Base-by-base conservation (phyloP, 148 eudicot species). In the Limonium bicolor region DNA sequence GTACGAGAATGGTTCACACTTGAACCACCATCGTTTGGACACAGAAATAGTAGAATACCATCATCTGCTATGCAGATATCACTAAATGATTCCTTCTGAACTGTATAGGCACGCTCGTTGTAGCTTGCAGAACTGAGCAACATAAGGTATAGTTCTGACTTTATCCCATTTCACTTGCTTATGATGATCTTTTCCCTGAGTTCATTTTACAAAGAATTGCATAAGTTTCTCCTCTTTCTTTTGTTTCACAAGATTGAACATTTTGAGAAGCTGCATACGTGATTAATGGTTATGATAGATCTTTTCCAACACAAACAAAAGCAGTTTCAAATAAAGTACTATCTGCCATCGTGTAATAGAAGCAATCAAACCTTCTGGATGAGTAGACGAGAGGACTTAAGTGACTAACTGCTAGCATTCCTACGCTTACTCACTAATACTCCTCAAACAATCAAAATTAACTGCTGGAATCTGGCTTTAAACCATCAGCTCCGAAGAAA, bases 321-420 rank as follows among this genome's bases (percentile, higher is more conserved):
- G 7, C 16, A 13, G 29, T 25, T 38, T 44, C 20, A 24, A 28
- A 32, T 14, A n/a, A 25, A 49, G 53, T 56, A 9, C 53, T n/a
- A n/a, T n/a, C n/a, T n/a, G n/a, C n/a, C n/a, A n/a, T n/a, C n/a
- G n/a, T n/a, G n/a, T n/a, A n/a, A n/a, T n/a, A n/a, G n/a, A n/a
- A n/a, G n/a, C n/a, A n/a, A 36, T 29, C 12, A 48, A 16, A 87
- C 96, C 96, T 87, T 73, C 50, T 18, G 39, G 50, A 47, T 44
- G 56, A 30, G 64, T 66, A 60, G 47, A 51, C 62, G 13, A 61
- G 35, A 6, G 80, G 64, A 42, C 27, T 73, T 43, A 65, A 17
- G 55, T 49, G 68, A 3, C 58, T 47, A 59, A 75, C 70, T 43
- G 88, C 61, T 53, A 69, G 71, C 96, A 86, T 86, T 58, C 39